Evolutionary conservation across 2,329 filamentous ascomycete species (phyloP), one percentile per base, ranked within the genome.

Genomic region (Neonectria sp.): DNA sequence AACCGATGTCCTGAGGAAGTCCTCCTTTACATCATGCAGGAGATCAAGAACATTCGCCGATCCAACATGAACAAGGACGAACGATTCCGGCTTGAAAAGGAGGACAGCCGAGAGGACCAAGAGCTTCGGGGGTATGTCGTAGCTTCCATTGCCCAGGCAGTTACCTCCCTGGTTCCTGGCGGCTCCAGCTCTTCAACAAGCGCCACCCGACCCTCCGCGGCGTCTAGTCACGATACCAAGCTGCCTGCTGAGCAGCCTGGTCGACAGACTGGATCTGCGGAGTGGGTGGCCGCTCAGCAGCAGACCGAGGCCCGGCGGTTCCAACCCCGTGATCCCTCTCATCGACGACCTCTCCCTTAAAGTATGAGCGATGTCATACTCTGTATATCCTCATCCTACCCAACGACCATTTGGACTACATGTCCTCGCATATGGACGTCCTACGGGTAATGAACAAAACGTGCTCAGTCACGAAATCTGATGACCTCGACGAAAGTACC

Each of bases 1-100:
- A 94, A 87, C 72, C 89, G 91, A 74, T 95, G 93, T 73, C 90
- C 95, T 0, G 96, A 99, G 80, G 93, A 96, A 70, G 95, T 97
- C 6, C 87, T 98, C 68, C 88, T 97, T 17, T 95, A 95, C 85
- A 94, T 98, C 70, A 92, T 96, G 83, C 91, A 95, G 74, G 96
- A 98, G 83, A 96, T 99, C 77, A 93, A 93, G 76, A 90, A 90
- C 69, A 89, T 95, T 76, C 92, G 95, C 76, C 91, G 96, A 58
- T 88, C 90, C 75, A 95, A 97, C 82, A 89, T 97, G 86, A 86
- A 88, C 79, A 97, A 98, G 84, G 91, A 95, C 21, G 92, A 97
- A 75, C 91, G 93, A 66, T 95, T 95, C 81, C 88, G 90, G 48
- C 85, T 96, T 15, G 91, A 95, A 79, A 94, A 93, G 78, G 93